Evolutionary conservation across 2,329 filamentous ascomycete species (phyloP), one percentile per base, ranked within the genome.

Genomic region (Colletotrichum trifolii): DNA sequence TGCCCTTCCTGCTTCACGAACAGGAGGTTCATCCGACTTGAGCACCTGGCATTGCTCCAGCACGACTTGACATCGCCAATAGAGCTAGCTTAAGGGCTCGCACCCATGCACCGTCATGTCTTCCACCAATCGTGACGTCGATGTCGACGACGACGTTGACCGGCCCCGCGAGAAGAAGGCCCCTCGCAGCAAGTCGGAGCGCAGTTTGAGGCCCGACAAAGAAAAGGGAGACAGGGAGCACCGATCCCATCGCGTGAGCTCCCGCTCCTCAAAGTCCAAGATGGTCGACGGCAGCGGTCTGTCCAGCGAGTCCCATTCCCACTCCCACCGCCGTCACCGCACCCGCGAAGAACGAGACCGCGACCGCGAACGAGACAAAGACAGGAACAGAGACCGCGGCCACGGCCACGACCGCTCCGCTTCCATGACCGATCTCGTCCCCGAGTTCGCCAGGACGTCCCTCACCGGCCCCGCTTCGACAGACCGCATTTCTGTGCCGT

Each of bases 401-500:
- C 71, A 70, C 52, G 25, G 25, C 25, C 25, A 25, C 25, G 77
- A 79, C 35, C 67, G 70, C 50, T 63, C 70, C 34, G 70, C 75
- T 45, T 82, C 81, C 43, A 81, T 81, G 72, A 82, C 81, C 53
- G 82, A 87, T 57, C 73, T 86, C 49, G 81, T 84, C 11, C 82
- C 82, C 25, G 82, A 83, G 71, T 74, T 85, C 54, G 74, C 77
- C 55, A 75, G 73, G 49, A 73, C 75, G 8, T 74, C 73, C 25
- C 67, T 79, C 25, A 56, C 62, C 36, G 59, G 59, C n/a, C 60
- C 60, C 12, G 75, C 77, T 48, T 79, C 75, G 65, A 74, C 71
- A 54, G 81, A 84, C 57, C 82, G 83, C 35, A 75, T 82, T 39
- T 85, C 84, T 67, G 74, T 91, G 46, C 90, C 92, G 7, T 97